Percentiles rank a stretch among this genome's conserved stretches.
phyloP scores from a whole-genome alignment of 2,329 filamentous ascomycete genomes.

The Neonectria coccinea region DNA sequence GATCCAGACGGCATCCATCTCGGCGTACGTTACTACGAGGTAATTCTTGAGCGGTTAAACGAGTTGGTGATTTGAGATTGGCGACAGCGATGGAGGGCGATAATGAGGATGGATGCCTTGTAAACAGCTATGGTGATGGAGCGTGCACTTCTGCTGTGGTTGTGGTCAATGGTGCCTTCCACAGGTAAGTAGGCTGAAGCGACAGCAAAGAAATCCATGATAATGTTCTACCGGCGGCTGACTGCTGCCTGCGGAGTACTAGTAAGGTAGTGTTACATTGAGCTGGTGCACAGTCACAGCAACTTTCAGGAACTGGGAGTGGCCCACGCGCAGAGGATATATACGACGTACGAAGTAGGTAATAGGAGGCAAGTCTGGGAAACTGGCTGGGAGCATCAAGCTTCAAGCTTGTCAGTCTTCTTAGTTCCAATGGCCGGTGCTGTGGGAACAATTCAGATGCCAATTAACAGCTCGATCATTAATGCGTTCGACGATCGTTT shows the following conservation, averaged over 20 bases:
- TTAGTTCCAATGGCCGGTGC: background rate
- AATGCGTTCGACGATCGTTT: background rate
- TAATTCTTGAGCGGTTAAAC: slow-evolving; percentile 13
- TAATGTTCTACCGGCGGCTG: too few species aligned
- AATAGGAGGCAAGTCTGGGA: background rate
- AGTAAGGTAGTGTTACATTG: background rate
- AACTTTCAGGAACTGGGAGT: background rate
- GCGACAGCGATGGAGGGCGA: background rate
- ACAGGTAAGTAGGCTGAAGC: background rate
- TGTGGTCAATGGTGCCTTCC: background rate
- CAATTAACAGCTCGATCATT: background rate
- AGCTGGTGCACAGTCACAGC: background rate
- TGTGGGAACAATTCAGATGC: background rate
- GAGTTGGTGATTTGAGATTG: slow-evolving; percentile 13
- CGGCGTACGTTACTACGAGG: slow-evolving; percentile 10
- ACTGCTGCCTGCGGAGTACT: too few species aligned
- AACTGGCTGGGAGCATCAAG: background rate
- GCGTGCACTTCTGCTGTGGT: background rate
- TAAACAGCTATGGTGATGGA: background rate
- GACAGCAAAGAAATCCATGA: background rate
- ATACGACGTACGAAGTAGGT: too few species aligned
- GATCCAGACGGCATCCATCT: slow-evolving; percentile 18
- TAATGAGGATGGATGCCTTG: background rate
- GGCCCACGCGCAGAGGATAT: background rate
- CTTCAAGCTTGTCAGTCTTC: background rate